Conservation (phyloP, 495 filamentous ascomycete genomes). For the Baudoinia panamericana region DNA sequence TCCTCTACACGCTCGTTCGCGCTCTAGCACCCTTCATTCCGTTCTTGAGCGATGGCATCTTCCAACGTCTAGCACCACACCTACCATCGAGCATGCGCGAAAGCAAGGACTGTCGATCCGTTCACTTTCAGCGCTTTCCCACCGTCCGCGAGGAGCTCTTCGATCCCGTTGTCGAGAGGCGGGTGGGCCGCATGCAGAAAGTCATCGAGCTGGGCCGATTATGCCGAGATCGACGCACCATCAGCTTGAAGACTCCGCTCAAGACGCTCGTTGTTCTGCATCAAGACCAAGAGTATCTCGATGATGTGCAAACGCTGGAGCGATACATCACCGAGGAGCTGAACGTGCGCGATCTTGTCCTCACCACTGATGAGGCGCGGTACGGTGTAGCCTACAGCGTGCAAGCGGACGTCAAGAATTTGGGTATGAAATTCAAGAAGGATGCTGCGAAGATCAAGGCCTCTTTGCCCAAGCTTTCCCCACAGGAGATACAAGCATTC, state of each 20-base stretch:
- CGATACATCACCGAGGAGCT: slow-evolving; percentile 80
- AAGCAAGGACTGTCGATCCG: slow-evolving; percentile 57
- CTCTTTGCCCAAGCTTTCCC: slow-evolving; percentile 66
- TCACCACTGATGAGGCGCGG: slow-evolving; percentile 74
- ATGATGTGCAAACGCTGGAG: slow-evolving; percentile 73
- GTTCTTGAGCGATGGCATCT: slow-evolving; percentile 92
- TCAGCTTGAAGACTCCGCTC: slow-evolving; percentile 80
- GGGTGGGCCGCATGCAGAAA: slow-evolving; percentile 82
- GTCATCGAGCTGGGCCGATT: slow-evolving; percentile 83
- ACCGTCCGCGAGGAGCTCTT: slow-evolving; percentile 79
- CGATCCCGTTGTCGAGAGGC: slow-evolving; percentile 70
- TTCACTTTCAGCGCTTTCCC: slow-evolving; percentile 88
- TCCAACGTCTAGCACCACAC: slow-evolving; percentile 67
- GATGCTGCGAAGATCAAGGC: slow-evolving; percentile 83
- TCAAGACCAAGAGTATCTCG: slow-evolving; percentile 65
- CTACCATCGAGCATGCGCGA: slow-evolving; percentile 52
- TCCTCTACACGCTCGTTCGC: slow-evolving; percentile 75
- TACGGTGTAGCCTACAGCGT: slow-evolving; percentile 87
- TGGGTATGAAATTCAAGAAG: slow-evolving; percentile 95
- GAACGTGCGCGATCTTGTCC: slow-evolving; percentile 72
- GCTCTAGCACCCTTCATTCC: slow-evolving; percentile 90
- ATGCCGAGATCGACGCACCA: slow-evolving; percentile 68
- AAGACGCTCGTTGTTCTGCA: slow-evolving; percentile 87
- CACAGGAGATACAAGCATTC: slow-evolving; percentile 64
- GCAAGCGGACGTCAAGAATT: slow-evolving; percentile 77